Conservation (phyloP, 2,329 filamentous ascomycete species). For the Juglanconis sp. region DNA sequence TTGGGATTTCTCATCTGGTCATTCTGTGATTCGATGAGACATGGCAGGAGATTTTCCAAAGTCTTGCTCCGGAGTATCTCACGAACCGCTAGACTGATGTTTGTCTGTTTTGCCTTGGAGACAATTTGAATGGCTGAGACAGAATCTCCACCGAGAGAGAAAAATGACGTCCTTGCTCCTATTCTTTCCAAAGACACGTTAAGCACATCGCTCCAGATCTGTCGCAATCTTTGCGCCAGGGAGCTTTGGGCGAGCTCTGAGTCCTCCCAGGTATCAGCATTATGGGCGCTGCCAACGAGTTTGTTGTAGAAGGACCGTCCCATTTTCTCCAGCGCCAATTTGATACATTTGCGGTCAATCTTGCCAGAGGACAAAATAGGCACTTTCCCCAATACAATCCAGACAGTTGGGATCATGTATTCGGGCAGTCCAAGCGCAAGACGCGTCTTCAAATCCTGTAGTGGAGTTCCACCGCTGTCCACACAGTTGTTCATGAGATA, state of each 20-base stretch:
- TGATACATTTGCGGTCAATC: not conserved
- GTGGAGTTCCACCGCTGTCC: too few relatives aligned
- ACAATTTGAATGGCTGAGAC: too few relatives aligned
- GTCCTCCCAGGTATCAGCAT: not conserved
- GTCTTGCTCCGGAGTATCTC: too few relatives aligned
- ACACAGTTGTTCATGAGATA: too few relatives aligned
- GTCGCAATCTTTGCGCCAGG: not conserved
- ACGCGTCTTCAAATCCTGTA: too few relatives aligned
- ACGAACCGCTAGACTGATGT: too few relatives aligned
- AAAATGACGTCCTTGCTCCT: not conserved
- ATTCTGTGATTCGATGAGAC: too few relatives aligned
- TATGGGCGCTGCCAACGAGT: too few relatives aligned
- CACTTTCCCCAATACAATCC: not conserved
- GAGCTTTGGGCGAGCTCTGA: not conserved
- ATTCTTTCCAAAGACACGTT: not conserved
- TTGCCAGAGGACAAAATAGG: not conserved
- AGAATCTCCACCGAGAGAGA: not conserved
- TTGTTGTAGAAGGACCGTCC: not conserved
- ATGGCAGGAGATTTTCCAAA: too few relatives aligned
- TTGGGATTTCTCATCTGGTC: too few relatives aligned
- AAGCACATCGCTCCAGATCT: not conserved
- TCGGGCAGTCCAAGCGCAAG: not conserved
- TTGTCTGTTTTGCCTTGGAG: too few relatives aligned
- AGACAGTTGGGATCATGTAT: slow-evolving; percentile 2
- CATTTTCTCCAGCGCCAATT: not conserved